These are phyloP conservation scores for Oemleria cerasiformis DNA, from an alignment of 306 rosid species.

Conservation along the genomic window DNA sequence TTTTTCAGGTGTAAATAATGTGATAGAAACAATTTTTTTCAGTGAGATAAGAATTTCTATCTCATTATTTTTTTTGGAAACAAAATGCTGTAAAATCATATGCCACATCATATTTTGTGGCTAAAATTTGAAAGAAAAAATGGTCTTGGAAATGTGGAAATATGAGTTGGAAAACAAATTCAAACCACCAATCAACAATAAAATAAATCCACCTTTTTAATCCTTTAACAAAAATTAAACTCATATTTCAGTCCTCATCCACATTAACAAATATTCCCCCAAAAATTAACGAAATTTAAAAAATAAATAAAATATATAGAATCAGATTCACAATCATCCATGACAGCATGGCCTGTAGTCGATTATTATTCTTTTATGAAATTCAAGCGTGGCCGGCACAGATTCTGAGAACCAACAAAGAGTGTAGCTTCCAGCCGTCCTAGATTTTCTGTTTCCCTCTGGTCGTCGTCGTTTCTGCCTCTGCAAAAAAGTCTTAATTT, in stretches of 20 bases:
- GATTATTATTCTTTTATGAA: background rate
- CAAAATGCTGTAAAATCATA: background rate
- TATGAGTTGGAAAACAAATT: background rate
- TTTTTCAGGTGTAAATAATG: too few relatives aligned
- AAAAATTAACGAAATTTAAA: background rate
- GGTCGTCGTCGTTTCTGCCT: background rate
- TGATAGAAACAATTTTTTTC: too few relatives aligned
- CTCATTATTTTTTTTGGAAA: too few relatives aligned
- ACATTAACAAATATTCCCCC: background rate
- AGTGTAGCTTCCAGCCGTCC: background rate
- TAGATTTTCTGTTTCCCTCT: background rate
- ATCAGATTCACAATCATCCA: background rate
- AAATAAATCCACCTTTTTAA: background rate
- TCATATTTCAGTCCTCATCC: background rate
- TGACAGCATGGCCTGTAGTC: background rate
- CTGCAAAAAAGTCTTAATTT: background rate
- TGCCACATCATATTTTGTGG: background rate
- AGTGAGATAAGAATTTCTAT: too few relatives aligned
- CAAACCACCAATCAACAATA: too few relatives aligned
- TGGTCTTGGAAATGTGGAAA: background rate
- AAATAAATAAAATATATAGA: background rate
- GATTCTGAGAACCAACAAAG: background rate
- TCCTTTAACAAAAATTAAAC: too few relatives aligned
- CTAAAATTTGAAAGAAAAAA: background rate
- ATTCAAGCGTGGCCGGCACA: background rate